A percentile compares a stretch with the other conserved stretches of the same genome.
These are phyloP conservation scores for Fusarium newnesense DNA, from an alignment of 2,329 filamentous ascomycete species.

Conservation along the genomic window DNA sequence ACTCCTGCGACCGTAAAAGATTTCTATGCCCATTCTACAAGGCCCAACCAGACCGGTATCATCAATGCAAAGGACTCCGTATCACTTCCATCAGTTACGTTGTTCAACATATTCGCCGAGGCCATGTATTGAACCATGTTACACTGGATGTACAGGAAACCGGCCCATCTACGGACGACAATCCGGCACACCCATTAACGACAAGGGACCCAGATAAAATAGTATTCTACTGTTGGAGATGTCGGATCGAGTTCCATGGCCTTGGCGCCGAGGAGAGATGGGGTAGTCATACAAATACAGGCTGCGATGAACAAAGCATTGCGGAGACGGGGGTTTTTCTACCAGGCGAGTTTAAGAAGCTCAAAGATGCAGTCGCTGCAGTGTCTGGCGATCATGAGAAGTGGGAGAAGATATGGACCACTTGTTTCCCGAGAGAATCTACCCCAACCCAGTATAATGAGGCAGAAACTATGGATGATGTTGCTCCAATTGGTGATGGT, in stretches of 20 bases:
- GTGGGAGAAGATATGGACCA: neutral
- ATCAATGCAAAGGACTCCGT: neutral
- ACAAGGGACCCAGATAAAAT: neutral
- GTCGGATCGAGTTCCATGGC: neutral
- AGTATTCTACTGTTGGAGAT: neutral
- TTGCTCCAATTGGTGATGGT: neutral
- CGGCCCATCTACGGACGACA: neutral
- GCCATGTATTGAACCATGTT: neutral
- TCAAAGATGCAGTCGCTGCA: neutral
- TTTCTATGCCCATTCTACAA: constrained; percentile 1
- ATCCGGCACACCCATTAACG: neutral
- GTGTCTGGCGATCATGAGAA: neutral
- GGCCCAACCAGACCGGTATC: neutral
- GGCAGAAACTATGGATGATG: neutral
- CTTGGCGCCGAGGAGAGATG: neutral
- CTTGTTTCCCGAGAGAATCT: neutral
- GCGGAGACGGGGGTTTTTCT: constrained; percentile 1
- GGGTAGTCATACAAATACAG: neutral
- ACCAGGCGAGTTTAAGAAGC: neutral
- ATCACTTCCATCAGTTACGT: neutral
- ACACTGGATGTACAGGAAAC: neutral
- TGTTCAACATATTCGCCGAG: neutral
- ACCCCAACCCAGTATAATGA: neutral
- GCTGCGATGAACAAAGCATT: neutral
- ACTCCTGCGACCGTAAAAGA: neutral